Conservation (phyloP, 2,329 filamentous ascomycete species). For the Penicillium sp. region DNA sequence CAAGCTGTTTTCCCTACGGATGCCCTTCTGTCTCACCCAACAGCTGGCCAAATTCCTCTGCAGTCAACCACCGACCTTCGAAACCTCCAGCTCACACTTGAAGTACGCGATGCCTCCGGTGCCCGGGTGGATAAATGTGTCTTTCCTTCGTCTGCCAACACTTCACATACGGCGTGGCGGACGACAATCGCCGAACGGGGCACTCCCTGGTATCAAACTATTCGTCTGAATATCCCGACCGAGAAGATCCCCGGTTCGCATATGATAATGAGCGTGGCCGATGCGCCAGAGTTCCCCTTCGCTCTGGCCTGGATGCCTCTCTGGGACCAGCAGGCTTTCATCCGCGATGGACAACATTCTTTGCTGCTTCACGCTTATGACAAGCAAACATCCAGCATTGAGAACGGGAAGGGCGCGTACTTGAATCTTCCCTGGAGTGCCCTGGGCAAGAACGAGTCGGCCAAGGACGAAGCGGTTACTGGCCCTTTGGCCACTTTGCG, state of each 20-base stretch:
- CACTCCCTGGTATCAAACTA: constrained; percentile 83
- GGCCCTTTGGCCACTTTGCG: constrained; percentile 78
- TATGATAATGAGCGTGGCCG: constrained; percentile 84
- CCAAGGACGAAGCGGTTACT: constrained; percentile 72
- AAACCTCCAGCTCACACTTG: constrained; percentile 85
- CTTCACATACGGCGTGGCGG: constrained; percentile 80
- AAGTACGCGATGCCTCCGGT: constrained; percentile 77
- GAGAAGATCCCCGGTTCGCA: constrained; percentile 81
- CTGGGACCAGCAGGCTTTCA: constrained; percentile 89
- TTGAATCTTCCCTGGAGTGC: constrained; percentile 79
- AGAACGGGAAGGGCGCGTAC: constrained; percentile 80
- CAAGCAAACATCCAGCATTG: constrained; percentile 76
- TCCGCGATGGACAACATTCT: constrained; percentile 79
- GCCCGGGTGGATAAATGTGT: constrained; percentile 87
- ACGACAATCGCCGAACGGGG: constrained; percentile 79
- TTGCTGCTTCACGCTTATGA: constrained; percentile 88
- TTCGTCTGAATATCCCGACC: constrained; percentile 76
- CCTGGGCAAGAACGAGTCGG: constrained; percentile 65
- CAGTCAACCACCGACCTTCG: constrained; percentile 65
- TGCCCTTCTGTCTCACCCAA: constrained; percentile 65
- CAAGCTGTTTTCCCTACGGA: constrained; percentile 74
- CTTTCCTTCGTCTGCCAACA: constrained; percentile 78
- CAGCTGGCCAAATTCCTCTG: constrained; percentile 78
- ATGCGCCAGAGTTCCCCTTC: constrained; percentile 84
- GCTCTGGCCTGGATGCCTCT: constrained; percentile 90